Conservation (phyloP, 495 filamentous ascomycete species). For the Talaromyces thailandensis region DNA sequence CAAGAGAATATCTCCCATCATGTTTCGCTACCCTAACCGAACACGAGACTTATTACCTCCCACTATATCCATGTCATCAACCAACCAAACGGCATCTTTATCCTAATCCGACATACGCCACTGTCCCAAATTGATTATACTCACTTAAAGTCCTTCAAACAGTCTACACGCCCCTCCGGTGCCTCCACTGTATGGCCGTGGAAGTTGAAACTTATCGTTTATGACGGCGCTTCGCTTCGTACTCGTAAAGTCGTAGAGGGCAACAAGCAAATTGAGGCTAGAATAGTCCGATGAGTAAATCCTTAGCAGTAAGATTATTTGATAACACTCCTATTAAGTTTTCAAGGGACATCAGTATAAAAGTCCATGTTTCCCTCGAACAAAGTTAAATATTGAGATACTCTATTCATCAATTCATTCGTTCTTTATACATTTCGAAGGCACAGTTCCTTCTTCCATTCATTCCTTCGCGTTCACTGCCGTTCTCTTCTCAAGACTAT, state of each 20-base stretch:
- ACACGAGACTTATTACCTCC: not conserved
- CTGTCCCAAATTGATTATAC: not conserved
- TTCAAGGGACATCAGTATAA: not conserved
- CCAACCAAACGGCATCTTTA: not conserved
- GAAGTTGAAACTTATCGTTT: not conserved
- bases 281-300: not conserved
- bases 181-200: not conserved
- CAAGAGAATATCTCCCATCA: not conserved
- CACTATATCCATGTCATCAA: not conserved
- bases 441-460: not conserved
- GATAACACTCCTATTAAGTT: not conserved
- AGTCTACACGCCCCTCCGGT: not conserved
- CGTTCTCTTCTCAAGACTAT: not conserved
- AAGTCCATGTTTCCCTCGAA: not conserved
- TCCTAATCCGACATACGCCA: not conserved
- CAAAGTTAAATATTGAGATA: not conserved
- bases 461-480: not conserved
- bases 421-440: not conserved
- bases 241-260: not conserved
- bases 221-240: not conserved
- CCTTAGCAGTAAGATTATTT: not conserved
- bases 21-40: not conserved
- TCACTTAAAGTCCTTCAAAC: not conserved
- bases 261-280: not conserved
- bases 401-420: not conserved